These are phyloP conservation scores for Aspergillus brunneoviolaceus DNA, from an alignment of 2,329 filamentous ascomycete genomes.

Conservation along the genomic window DNA sequence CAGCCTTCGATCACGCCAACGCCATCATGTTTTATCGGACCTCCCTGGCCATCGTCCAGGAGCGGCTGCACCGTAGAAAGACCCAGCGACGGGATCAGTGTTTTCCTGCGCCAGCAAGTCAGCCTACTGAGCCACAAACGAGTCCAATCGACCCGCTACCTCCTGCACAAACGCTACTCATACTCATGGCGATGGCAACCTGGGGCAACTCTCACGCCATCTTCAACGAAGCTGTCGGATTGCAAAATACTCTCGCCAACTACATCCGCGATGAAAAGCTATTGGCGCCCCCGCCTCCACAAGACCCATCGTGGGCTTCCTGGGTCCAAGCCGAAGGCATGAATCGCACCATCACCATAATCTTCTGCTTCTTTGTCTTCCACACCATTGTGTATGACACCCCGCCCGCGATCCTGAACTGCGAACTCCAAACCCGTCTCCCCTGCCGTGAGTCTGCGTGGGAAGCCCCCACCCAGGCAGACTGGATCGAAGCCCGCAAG, in stretches of 20 bases:
- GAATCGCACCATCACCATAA: constrained; percentile 29
- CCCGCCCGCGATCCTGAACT: constrained; percentile 25
- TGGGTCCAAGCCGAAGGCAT: constrained; percentile 25
- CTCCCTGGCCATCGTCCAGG: not conserved
- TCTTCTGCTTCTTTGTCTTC: constrained; percentile 30
- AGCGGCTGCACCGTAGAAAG: not conserved
- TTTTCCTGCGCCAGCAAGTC: too few species aligned
- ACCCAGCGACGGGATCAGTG: too few species aligned
- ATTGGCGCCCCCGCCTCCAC: not conserved
- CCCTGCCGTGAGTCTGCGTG: constrained; percentile 25
- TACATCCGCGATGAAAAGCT: not conserved
- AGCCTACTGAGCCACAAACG: not conserved
- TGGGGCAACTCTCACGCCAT: constrained; percentile 5
- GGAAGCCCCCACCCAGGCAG: constrained; percentile 14
- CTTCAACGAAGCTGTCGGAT: not conserved
- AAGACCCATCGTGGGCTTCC: constrained; percentile 17
- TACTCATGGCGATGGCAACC: constrained; percentile 17
- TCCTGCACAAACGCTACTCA: constrained; percentile 13
- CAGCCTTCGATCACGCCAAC: constrained; percentile 42
- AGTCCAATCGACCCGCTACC: not conserved
- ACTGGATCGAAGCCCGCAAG: not conserved
- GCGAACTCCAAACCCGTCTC: constrained; percentile 25
- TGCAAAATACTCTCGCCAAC: constrained; percentile 1
- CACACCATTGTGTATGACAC: constrained; percentile 30
- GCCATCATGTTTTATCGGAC: not conserved